Conservation (phyloP, 352 stramenopile genomes). For the Globisporangium orthogonon region DNA sequence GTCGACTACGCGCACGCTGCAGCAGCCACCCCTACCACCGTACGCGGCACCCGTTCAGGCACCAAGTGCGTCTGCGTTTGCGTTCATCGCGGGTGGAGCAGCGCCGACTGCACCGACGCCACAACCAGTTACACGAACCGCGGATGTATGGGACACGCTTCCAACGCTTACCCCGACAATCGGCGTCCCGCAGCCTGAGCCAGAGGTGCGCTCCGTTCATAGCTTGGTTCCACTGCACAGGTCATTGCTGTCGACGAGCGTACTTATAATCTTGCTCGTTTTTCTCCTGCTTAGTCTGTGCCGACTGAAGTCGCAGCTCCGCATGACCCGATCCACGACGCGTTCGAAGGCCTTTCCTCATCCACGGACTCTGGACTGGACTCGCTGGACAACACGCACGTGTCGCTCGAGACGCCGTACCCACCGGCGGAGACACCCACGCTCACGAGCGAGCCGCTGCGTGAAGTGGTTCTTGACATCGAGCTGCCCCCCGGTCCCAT, state of each 20-base stretch:
- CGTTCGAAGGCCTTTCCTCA: slow-evolving; percentile 62
- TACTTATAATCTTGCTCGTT: background rate
- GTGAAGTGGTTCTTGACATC: slow-evolving; percentile 78
- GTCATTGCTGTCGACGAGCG: background rate
- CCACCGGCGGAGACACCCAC: slow-evolving; percentile 18
- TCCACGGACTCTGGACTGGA: slow-evolving; percentile 35
- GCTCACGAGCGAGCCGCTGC: slow-evolving; percentile 38
- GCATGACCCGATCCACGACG: slow-evolving; percentile 71
- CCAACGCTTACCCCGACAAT: slow-evolving; percentile 32
- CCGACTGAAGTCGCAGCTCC: background rate
- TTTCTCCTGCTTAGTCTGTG: background rate
- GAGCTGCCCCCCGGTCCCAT: slow-evolving; percentile 75
- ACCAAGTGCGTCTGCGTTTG: slow-evolving; percentile 34
- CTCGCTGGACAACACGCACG: slow-evolving; percentile 22
- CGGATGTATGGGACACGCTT: slow-evolving; percentile 56
- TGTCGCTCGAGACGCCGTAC: slow-evolving; percentile 22
- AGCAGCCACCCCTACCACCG: slow-evolving; percentile 6
- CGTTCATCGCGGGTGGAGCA: slow-evolving; percentile 28
- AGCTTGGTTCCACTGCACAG: background rate
- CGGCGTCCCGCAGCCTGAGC: slow-evolving; percentile 1
- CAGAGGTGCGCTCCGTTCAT: background rate
- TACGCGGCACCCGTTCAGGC: slow-evolving; percentile 5
- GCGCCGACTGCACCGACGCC: background rate
- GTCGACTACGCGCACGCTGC: slow-evolving; percentile 2
- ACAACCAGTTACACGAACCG: slow-evolving; percentile 15